Conservation (phyloP, 441 rosid species). For the Populus hybrid region DNA sequence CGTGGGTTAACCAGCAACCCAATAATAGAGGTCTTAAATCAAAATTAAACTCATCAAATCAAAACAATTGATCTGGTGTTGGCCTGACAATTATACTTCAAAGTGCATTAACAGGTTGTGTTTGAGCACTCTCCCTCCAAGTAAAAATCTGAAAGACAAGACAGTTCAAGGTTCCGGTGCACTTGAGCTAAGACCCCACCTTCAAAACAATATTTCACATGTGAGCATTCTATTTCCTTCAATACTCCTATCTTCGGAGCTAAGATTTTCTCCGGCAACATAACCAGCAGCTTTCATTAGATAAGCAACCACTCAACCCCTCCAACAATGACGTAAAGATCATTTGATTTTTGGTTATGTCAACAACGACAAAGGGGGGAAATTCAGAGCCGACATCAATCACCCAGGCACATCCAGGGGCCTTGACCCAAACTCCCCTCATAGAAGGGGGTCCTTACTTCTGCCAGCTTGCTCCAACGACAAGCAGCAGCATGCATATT, state of each 20-base stretch:
- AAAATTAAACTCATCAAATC: no score
- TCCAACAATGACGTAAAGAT: conserved; percentile 53
- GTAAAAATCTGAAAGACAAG: neutral
- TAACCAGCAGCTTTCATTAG: conserved; percentile 46
- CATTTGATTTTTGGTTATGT: conserved; percentile 42
- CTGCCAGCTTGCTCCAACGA: conserved; percentile 55
- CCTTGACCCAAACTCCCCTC: conserved; percentile 70
- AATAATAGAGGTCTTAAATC: neutral
- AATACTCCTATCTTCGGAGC: conserved; percentile 34
- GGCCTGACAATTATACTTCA: neutral
- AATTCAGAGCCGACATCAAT: conserved; percentile 6
- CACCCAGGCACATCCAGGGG: conserved; percentile 72
- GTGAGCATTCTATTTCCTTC: conserved; percentile 30
- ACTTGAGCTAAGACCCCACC: neutral
- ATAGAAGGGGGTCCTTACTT: conserved; percentile 60
- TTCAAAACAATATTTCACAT: neutral
- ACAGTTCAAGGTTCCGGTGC: neutral
- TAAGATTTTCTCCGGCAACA: conserved; percentile 24
- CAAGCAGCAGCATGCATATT: conserved; percentile 69
- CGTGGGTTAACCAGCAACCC: neutral
- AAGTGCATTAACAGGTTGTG: neutral
- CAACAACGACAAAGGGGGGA: neutral
- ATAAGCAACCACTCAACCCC: conserved; percentile 42
- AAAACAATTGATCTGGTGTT: neutral
- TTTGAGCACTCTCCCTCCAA: neutral